A percentile compares a stretch with the other conserved stretches of the same genome.
phyloP scores from a whole-genome alignment of 129 eudicot genomes.

The Tagetes patula region DNA sequence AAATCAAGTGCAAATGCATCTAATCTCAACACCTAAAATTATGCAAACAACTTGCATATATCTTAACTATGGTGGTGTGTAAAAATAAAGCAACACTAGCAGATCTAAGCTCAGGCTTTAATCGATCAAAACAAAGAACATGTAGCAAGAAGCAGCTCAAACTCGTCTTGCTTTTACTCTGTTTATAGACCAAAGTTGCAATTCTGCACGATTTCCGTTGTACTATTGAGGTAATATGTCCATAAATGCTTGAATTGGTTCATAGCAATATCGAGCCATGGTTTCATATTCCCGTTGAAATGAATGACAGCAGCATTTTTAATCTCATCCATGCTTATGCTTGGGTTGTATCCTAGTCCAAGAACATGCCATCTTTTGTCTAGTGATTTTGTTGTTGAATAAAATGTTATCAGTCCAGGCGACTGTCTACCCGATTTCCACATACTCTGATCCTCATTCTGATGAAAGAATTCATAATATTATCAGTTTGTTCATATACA shows the following conservation, averaged over 20 bases:
- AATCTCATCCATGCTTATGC: slow-evolving; percentile 9
- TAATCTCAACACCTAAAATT: not conserved
- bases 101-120: not conserved
- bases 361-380: slow-evolving; percentile 7
- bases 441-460: slow-evolving; percentile 3
- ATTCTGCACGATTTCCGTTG: not conserved
- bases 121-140: not conserved
- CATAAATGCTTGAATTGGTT: not conserved
- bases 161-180: not conserved
- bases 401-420: slow-evolving; percentile 4
- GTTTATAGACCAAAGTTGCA: slow-evolving; percentile 10
- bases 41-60: not conserved
- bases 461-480: not conserved
- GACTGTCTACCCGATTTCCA: not conserved
- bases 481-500: not conserved
- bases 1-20: not conserved
- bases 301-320: not conserved
- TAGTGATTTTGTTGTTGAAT: slow-evolving; percentile 3
- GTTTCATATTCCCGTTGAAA: not conserved
- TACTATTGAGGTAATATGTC: not conserved
- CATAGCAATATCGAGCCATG: not conserved
- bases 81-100: not conserved
- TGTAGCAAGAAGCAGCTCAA: not conserved
- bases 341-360: slow-evolving; percentile 10
- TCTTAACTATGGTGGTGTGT: not conserved